Conservation (phyloP, 2,329 filamentous ascomycete species). For the Paecilomyces dactylethromorphus region DNA sequence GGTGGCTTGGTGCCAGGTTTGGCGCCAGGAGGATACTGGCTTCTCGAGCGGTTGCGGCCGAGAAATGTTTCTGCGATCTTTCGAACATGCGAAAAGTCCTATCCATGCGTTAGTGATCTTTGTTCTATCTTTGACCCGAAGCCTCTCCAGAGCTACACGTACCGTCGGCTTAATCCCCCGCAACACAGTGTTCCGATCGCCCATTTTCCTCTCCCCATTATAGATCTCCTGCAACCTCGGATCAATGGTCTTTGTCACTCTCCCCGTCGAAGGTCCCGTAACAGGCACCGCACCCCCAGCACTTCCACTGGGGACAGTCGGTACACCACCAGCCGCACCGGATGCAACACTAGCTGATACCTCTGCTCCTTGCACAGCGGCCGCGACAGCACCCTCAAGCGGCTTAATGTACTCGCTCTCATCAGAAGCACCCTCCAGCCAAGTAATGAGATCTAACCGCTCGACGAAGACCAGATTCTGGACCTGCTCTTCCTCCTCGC, state of each 20-base stretch:
- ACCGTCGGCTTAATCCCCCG: conserved; percentile 85
- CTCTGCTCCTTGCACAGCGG: conserved; percentile 35
- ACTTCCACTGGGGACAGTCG: conserved; percentile 27
- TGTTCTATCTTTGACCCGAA: conserved; percentile 5
- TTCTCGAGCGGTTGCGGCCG: conserved; percentile 41
- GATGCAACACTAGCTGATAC: conserved; percentile 45
- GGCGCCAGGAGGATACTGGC: conserved; percentile 26
- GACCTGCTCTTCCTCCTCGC: conserved; percentile 52
- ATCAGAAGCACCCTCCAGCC: conserved; percentile 82
- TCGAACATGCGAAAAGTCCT: conserved; percentile 93
- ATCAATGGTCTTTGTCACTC: conserved; percentile 65
- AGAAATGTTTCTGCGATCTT: conserved; percentile 78
- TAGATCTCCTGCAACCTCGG: conserved; percentile 83
- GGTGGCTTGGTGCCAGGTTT: conserved; percentile 25
- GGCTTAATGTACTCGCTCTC: conserved; percentile 92
- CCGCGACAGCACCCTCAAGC: conserved; percentile 55
- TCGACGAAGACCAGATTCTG: conserved; percentile 90
- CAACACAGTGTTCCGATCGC: conserved; percentile 82
- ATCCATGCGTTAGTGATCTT: conserved; percentile 1
- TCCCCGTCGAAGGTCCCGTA: conserved; percentile 24
- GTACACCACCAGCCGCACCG: conserved; percentile 41
- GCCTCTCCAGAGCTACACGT: conserved; percentile 27
- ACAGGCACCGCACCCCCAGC: conserved; percentile 24
- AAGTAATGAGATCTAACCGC: conserved; percentile 83
- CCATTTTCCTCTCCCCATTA: conserved; percentile 82